phyloP scores from a whole-genome alignment of 192 early-diverging fungal genomes.

The Coemansia sp. region DNA sequence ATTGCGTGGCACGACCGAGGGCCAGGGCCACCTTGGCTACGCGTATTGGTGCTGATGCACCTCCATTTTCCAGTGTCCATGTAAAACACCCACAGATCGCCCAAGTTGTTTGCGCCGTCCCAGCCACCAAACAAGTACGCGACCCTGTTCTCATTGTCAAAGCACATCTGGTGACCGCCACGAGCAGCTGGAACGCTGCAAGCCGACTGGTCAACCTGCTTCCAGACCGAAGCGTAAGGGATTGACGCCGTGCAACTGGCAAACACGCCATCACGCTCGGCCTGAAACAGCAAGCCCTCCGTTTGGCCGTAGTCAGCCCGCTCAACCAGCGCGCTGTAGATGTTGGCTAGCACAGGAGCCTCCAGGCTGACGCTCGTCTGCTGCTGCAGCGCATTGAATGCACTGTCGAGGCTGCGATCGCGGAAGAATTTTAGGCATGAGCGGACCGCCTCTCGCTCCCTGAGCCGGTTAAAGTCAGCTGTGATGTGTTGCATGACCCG shows the following conservation, averaged over 20 bases:
- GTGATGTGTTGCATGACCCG: slow-evolving; percentile 59
- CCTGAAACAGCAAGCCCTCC: slow-evolving; percentile 69
- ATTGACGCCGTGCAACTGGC: slow-evolving; percentile 63
- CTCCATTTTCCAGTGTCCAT: slow-evolving; percentile 65
- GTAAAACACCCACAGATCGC: slow-evolving; percentile 86
- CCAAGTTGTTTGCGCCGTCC: slow-evolving; percentile 82
- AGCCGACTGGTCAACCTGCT: slow-evolving; percentile 8
- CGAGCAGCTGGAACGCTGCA: slow-evolving; percentile 58
- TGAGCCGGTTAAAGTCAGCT: slow-evolving; percentile 52
- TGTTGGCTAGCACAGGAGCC: slow-evolving; percentile 72
- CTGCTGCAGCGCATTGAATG: slow-evolving; percentile 66
- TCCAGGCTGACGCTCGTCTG: slow-evolving; percentile 68
- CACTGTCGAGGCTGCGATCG: slow-evolving; percentile 69
- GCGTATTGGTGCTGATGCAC: slow-evolving; percentile 74
- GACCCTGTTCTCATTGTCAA: slow-evolving; percentile 67
- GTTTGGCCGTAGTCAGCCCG: slow-evolving; percentile 69
- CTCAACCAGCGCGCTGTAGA: slow-evolving; percentile 67
- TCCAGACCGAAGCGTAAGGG: slow-evolving; percentile 75
- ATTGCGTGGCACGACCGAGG: slow-evolving; percentile 92
- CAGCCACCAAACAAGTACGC: slow-evolving; percentile 94
- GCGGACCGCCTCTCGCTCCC: slow-evolving; percentile 76
- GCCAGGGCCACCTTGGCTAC: slow-evolving; percentile 73
- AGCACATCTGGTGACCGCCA: slow-evolving; percentile 97
- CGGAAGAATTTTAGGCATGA: slow-evolving; percentile 89
- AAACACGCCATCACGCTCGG: slow-evolving; percentile 65